Evolutionary conservation across 805 yeast genomes (phyloP).

Genomic region (Ogataea haglerorum): DNA sequence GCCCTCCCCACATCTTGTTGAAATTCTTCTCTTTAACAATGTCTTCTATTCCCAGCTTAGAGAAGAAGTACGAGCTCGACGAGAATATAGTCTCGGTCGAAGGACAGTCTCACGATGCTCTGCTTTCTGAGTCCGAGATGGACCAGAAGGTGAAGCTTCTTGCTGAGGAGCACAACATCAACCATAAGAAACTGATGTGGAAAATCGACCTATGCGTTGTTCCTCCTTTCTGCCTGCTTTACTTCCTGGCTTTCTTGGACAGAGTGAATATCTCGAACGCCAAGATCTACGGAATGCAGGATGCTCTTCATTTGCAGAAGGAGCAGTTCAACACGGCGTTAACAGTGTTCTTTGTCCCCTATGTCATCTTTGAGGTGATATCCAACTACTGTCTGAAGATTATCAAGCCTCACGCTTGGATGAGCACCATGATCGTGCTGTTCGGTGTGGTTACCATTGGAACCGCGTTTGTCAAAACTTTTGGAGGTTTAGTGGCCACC

Average conservation of each 20-base stretch:
- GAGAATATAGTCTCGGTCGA: constrained; percentile 13
- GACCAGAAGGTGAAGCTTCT: constrained; percentile 31
- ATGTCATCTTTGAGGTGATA: constrained; percentile 59
- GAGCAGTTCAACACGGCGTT: constrained; percentile 62
- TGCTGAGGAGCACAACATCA: constrained; percentile 46
- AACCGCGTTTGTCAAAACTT: constrained; percentile 60
- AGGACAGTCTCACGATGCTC: constrained; percentile 7
- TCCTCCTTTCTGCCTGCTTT: constrained; percentile 72
- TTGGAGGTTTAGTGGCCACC: constrained; percentile 56
- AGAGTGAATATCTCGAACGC: constrained; percentile 84
- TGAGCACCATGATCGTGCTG: constrained; percentile 52
- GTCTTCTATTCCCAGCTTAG: constrained; percentile 20
- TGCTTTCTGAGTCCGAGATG: constrained; percentile 24
- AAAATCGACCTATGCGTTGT: constrained; percentile 68
- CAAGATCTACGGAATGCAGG: constrained; percentile 62
- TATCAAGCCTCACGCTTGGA: constrained; percentile 63
- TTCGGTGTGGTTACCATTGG: constrained; percentile 65
- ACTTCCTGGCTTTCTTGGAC: constrained; percentile 74
- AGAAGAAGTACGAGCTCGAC: constrained; percentile 18
- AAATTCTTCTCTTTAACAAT: constrained; percentile 2
- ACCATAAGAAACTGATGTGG: constrained; percentile 55
- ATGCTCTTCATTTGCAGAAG: constrained; percentile 51
- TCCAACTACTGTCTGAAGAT: constrained; percentile 60
- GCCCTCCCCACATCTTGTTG: neutral
- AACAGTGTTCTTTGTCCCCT: constrained; percentile 71